phyloP scores from a whole-genome alignment of 495 filamentous ascomycete genomes.

The Aspergillus carlsbadensis region DNA sequence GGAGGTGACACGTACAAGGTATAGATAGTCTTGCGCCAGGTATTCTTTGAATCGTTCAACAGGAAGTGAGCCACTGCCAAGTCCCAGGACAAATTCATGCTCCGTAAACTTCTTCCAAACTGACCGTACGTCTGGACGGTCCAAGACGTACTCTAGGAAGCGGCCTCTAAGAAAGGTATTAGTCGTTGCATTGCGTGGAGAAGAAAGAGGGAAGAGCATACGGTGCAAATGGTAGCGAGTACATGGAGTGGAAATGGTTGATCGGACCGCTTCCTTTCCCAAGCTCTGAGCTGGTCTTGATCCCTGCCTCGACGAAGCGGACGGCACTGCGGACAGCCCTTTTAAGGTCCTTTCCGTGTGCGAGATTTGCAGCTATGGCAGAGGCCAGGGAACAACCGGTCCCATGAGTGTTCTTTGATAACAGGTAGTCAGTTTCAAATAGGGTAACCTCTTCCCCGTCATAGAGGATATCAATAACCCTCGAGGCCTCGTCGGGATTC shows the following conservation, averaged over 20 bases:
- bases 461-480: conserved; percentile 73
- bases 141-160: conserved; percentile 83
- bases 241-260: conserved; percentile 89
- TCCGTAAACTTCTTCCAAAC: conserved; percentile 73
- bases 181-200: not conserved
- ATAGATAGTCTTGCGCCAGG: conserved; percentile 86
- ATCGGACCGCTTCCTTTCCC: conserved; percentile 86
- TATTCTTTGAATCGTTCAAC: conserved; percentile 78
- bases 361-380: conserved; percentile 85
- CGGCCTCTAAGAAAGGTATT: conserved; percentile 53
- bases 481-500: conserved; percentile 54
- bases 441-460: conserved; percentile 54
- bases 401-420: conserved; percentile 84
- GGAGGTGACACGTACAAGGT: conserved; percentile 56
- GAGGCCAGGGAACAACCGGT: conserved; percentile 95
- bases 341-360: conserved; percentile 59
- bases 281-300: conserved; percentile 69
- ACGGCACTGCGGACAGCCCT: conserved; percentile 70
- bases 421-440: conserved; percentile 66
- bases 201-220: conserved; percentile 43
- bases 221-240: conserved; percentile 78
- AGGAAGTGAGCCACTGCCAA: conserved; percentile 73
- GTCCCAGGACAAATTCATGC: conserved; percentile 75
- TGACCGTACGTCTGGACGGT: conserved; percentile 65
- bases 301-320: conserved; percentile 80